Base-by-base conservation (phyloP, 345 rosid genomes). In the Eucalyptus pauciflora region DNA sequence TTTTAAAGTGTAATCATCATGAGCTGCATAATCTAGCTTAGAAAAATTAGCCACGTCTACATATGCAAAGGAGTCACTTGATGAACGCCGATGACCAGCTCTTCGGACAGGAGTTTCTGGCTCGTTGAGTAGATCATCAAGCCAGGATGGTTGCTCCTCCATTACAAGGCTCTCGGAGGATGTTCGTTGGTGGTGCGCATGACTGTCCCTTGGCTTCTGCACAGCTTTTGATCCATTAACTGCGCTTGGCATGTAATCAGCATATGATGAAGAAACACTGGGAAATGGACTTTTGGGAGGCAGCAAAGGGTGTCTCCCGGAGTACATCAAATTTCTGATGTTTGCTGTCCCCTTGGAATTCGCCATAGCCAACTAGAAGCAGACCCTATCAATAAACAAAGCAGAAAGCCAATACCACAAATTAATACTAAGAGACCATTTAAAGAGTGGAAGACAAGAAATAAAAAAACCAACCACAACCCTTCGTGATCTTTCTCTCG, bases 141-240 rank as follows among this genome's bases (percentile, higher is more conserved):
- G 97, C 99, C 99, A 98, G 88, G 96, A 98, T 88, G 99, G 99
- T 91, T 96, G 99, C 91, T 97, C 99, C 86, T 98, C 99, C 81
- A 95, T 87, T 86, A 96, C 89, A 87, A 95, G 87, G 86, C 97
- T 96, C 94, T 97, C 99, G 24, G 99, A 98, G 62, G 99, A 96
- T 91, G 99, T 98, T 48, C 99, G 94, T 56, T 95, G 99, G 91
- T 96, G 99, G 89, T 94, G 96, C 14, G 90, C 43, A 86, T 91
- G 93, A 87, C 93, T 94, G 60, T 94, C 95, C 60, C 92, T 93
- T n/a, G 94, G 95, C 93, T 95, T 98, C 87, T 94, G 99, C 88
- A 91, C 92, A 15, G 93, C 93, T 93, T 96, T 97, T 80, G 96
- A 92, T 91, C 98, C 96, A 90, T 91, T 90, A 71, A 92, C 90